phyloP scores from a whole-genome alignment of 116 monocot species.

The Iris pallida region DNA sequence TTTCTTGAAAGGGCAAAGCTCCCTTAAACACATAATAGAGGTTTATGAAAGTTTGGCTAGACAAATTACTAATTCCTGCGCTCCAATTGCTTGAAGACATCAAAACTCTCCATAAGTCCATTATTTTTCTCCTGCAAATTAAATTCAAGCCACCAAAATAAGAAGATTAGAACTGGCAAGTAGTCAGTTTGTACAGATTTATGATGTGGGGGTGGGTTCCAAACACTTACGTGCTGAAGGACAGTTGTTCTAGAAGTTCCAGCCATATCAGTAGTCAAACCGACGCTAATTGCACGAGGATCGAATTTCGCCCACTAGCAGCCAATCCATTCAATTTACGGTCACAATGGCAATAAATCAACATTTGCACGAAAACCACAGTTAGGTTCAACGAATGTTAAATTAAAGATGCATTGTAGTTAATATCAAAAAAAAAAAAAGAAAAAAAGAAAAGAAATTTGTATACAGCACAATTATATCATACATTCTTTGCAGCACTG shows the following conservation, averaged over 20 bases:
- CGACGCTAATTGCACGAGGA: slow-evolving; percentile 26
- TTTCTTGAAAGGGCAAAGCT: no score
- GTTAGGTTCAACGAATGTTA: neutral
- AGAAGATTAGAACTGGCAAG: neutral
- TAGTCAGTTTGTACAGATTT: neutral
- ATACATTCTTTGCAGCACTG: slow-evolving; percentile 92
- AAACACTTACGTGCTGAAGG: slow-evolving; percentile 35
- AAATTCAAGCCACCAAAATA: neutral
- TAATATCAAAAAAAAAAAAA: neutral
- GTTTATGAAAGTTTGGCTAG: neutral
- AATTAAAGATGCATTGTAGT: neutral
- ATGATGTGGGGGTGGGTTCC: neutral
- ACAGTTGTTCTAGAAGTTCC: slow-evolving; percentile 13
- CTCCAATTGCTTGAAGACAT: slow-evolving; percentile 51
- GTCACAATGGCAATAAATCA: no score
- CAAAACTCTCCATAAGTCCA: slow-evolving; percentile 37
- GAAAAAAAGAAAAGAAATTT: neutral
- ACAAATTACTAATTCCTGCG: slow-evolving; percentile 26
- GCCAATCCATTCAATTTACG: neutral
- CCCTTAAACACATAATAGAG: no score
- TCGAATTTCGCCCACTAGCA: slow-evolving; percentile 71
- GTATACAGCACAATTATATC: neutral
- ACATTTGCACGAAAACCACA: neutral
- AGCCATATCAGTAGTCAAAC: slow-evolving; percentile 23
- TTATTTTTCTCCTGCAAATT: slow-evolving; percentile 43